Percentiles rank a stretch among this genome's conserved stretches.
Conservation (phyloP, 352 stramenopile species). For the Globisporangium paroecandrum region DNA sequence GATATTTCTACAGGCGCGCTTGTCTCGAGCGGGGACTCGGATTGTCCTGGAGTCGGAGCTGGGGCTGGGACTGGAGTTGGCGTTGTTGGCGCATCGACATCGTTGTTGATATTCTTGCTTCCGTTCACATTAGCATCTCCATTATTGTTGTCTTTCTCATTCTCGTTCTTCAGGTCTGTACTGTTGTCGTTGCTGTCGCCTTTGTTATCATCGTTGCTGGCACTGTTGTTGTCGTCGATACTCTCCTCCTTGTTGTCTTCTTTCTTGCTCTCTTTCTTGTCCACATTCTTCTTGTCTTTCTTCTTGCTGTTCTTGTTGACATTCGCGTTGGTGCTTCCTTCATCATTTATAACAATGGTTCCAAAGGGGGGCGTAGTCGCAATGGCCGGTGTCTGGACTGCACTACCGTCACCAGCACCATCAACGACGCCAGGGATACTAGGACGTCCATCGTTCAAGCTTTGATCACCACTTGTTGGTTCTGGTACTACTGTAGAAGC, state of each 20-base stretch:
- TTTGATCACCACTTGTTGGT: neutral
- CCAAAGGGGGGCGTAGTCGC: too few relatives aligned
- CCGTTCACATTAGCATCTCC: neutral
- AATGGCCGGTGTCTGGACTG: too few relatives aligned
- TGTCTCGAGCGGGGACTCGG: neutral
- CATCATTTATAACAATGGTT: neutral
- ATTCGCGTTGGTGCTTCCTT: neutral
- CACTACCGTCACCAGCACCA: neutral
- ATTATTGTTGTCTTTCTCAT: neutral
- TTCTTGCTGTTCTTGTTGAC: neutral
- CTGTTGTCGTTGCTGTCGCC: neutral
- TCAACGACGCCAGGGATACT: neutral
- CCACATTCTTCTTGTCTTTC: neutral
- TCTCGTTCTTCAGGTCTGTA: neutral
- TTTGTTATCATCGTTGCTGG: neutral
- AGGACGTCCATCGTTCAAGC: too few relatives aligned
- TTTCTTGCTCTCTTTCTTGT: neutral
- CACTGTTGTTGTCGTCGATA: neutral
- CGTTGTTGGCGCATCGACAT: neutral
- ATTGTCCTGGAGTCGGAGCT: neutral
- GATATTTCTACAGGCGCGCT: too few relatives aligned
- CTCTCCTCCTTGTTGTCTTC: neutral
- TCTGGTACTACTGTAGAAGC: neutral
- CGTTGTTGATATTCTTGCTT: neutral
- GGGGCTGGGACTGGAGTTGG: neutral